Evolutionary conservation across 2,329 filamentous ascomycete genomes (phyloP).

Genomic region (Trichoderma koningiopsis): DNA sequence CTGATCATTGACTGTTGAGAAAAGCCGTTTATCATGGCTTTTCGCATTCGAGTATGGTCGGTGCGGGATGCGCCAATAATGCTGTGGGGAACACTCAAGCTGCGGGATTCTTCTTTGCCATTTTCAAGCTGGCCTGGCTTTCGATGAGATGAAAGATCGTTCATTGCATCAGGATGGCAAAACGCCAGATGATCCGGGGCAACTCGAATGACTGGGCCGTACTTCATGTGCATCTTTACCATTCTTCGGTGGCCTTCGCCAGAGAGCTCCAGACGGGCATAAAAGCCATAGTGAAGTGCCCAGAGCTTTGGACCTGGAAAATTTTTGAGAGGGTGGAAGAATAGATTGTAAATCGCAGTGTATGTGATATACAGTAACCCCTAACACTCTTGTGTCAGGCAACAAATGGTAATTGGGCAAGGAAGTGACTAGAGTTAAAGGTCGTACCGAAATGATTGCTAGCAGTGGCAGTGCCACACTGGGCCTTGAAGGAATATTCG

Average conservation of each 20-base stretch:
- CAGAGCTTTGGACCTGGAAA: conserved; percentile 22
- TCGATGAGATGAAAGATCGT: conserved; percentile 29
- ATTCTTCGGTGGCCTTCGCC: not conserved
- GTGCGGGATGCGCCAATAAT: conserved; percentile 29
- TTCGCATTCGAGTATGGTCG: conserved; percentile 32
- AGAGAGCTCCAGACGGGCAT: not conserved
- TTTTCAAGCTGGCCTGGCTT: conserved; percentile 26
- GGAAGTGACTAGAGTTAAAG: not conserved
- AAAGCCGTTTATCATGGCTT: conserved; percentile 36
- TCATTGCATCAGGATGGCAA: conserved; percentile 23
- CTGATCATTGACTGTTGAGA: conserved; percentile 35
- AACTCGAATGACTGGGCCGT: conserved; percentile 18
- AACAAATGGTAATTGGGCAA: not conserved
- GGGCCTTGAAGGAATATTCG: not conserved
- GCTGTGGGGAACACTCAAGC: not conserved
- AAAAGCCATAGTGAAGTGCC: not conserved
- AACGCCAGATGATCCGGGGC: conserved; percentile 3
- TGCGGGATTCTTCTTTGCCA: conserved; percentile 15
- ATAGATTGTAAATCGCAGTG: conserved; percentile 13
- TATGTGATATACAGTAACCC: conserved; percentile 5
- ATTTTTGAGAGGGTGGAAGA: conserved; percentile 22
- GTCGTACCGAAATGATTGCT: not conserved
- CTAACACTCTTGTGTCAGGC: not conserved
- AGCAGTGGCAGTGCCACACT: not conserved
- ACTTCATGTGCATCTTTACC: conserved; percentile 14